Percentiles rank a stretch among this genome's conserved stretches.
phyloP scores from a whole-genome alignment of 2,329 filamentous ascomycete species.

The Pseudopyrenochaeta lycopersici region DNA sequence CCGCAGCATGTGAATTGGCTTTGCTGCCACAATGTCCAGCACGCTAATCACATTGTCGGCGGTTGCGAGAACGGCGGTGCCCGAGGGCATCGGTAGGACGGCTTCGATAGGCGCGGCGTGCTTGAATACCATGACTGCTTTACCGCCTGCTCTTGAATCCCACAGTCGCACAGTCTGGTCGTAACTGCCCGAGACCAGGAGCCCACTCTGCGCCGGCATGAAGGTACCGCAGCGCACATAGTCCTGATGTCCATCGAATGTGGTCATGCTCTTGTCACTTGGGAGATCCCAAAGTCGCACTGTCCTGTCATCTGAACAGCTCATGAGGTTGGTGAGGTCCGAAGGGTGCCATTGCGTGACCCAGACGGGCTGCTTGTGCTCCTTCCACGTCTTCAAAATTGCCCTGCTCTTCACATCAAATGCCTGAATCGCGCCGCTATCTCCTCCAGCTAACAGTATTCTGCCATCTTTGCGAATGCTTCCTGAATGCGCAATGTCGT shows the following conservation, averaged over 20 bases:
- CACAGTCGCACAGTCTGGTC: conserved; percentile 92
- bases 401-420: conserved; percentile 91
- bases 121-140: conserved; percentile 88
- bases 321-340: conserved; percentile 87
- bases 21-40: conserved; percentile 89
- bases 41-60: conserved; percentile 89
- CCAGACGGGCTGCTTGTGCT: conserved; percentile 95
- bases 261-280: conserved; percentile 76
- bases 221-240: conserved; percentile 91
- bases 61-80: conserved; percentile 85
- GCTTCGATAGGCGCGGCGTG: conserved; percentile 88
- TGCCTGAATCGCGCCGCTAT: conserved; percentile 90
- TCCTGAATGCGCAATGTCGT: conserved; percentile 87
- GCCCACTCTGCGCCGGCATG: conserved; percentile 74
- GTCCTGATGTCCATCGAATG: conserved; percentile 86
- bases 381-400: conserved; percentile 93
- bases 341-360: conserved; percentile 88
- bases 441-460: conserved; percentile 89
- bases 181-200: conserved; percentile 91
- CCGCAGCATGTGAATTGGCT: conserved; percentile 83
- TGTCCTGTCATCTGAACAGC: conserved; percentile 89
- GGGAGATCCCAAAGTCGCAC: conserved; percentile 95
- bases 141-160: conserved; percentile 78
- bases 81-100: conserved; percentile 86
- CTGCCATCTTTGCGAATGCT: conserved; percentile 89